These are phyloP conservation scores for Crithidia expoeki DNA, from an alignment of 208 protist species.

Conservation along the genomic window DNA sequence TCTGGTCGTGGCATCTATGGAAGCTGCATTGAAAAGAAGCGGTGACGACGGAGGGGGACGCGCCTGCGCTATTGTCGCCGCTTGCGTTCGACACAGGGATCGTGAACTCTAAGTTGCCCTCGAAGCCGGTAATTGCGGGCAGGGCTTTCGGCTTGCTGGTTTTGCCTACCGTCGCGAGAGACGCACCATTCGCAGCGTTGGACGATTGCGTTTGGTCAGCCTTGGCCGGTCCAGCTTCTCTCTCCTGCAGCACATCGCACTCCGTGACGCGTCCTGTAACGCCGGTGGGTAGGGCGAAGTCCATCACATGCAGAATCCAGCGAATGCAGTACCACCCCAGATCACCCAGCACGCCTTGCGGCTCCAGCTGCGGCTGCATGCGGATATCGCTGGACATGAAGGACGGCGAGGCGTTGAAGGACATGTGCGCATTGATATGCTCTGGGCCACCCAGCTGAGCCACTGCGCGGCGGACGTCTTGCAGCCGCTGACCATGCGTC, in stretches of 20 bases:
- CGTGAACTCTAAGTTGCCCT: slow-evolving; percentile 58
- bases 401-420: slow-evolving; percentile 48
- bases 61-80: neutral
- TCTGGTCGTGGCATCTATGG: slow-evolving; percentile 55
- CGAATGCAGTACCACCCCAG: slow-evolving; percentile 84
- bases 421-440: slow-evolving; percentile 63
- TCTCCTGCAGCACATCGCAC: slow-evolving; percentile 31
- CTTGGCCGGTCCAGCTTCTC: neutral
- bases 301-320: slow-evolving; percentile 64
- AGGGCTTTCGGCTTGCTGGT: slow-evolving; percentile 1
- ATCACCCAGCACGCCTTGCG: slow-evolving; percentile 70
- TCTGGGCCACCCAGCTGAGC: slow-evolving; percentile 37
- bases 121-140: slow-evolving; percentile 66
- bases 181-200: too few relatives aligned
- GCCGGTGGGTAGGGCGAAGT: slow-evolving; percentile 56
- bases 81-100: slow-evolving; percentile 15
- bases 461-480: slow-evolving; percentile 45
- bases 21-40: slow-evolving; percentile 74
- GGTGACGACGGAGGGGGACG: slow-evolving; percentile 28
- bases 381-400: slow-evolving; percentile 70
- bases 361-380: slow-evolving; percentile 56
- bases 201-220: too few relatives aligned
- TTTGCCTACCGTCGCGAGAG: neutral
- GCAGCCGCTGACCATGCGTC: slow-evolving; percentile 57
- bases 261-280: slow-evolving; percentile 56